Evolutionary conservation across 495 filamentous ascomycete species (phyloP), one percentile per base, ranked within the genome.

Genomic region (Talaromyces wortmannii): DNA sequence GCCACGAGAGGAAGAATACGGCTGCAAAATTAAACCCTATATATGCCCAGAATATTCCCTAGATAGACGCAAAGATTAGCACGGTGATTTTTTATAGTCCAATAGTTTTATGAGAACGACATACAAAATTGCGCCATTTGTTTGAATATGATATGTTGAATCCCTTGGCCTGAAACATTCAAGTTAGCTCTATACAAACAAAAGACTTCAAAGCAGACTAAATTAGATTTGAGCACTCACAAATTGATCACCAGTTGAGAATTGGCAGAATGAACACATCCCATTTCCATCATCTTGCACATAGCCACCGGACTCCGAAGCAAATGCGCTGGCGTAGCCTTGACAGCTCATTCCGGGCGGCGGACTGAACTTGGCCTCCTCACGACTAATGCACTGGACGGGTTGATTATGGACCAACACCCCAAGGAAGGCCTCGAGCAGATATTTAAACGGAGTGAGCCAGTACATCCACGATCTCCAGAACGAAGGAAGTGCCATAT

Each of bases 391-490:
- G 55, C 86, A 90, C 4, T 52, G 43, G n/a, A 90, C 71, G 0
- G 77, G 75, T 0, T 82, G 64, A 11, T 76, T 68, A 52, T 86
- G 83, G 2, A 76, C 72, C 1, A 79, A 71, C 13, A 80, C 74
- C 4, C 70, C 75, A 6, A 88, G 55, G 31, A 86, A 70, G 0
- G 73, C 80, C 48, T 80, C 78, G 2, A 88, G 55, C n/a, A 87
- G 70, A 58, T 85, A 87, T 36, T 78, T 75, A 64, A 87, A 86
- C 0, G 84, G 84, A 1, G 78, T 80, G 44, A 84, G 73, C 65
- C 76, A 82, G 63, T 89, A 89, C 73, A 89, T 82, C 82, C 85
- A 89, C n/a, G 71, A 72, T 31, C 70, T 67, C 79, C 82, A 88
- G 64, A 88, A 87, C 45, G 72, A 69, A 0, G 79, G 77, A 10